Percentiles rank a stretch among this genome's conserved stretches.
Conservation (phyloP, 306 rosid species). For the Amphicarpaea edgeworthii region DNA sequence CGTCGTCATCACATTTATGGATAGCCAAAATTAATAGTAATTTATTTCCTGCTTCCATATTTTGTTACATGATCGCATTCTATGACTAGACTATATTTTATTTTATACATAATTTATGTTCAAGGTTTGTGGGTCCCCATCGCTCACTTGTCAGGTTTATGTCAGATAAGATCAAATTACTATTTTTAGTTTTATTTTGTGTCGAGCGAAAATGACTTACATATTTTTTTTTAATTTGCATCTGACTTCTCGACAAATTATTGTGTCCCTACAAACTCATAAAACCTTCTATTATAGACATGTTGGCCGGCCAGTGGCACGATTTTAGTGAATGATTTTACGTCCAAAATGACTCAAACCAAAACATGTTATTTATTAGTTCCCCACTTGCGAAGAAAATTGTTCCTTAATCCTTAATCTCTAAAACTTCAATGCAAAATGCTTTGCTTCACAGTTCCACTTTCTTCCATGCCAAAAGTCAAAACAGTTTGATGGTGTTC, state of each 20-base stretch:
- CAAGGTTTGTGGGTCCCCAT: slow-evolving; percentile 4
- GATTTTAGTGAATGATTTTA: neutral
- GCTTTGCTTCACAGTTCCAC: neutral
- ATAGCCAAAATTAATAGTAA: neutral
- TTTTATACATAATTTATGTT: neutral
- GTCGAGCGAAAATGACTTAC: neutral
- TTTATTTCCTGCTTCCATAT: no score
- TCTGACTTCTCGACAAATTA: neutral
- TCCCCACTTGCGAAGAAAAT: neutral
- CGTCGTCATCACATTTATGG: neutral
- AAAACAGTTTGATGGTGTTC: neutral
- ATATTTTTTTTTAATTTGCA: neutral
- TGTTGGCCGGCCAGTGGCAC: neutral
- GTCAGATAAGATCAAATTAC: neutral
- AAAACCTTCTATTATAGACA: neutral
- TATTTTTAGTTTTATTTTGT: neutral
- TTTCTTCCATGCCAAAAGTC: neutral
- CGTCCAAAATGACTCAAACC: neutral
- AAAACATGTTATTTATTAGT: neutral
- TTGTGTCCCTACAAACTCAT: neutral
- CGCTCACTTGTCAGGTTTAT: neutral
- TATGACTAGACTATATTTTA: neutral
- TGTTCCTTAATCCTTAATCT: neutral
- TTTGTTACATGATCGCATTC: neutral
- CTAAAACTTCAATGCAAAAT: neutral